These are phyloP conservation scores for Candida sphagnicola DNA, from an alignment of 805 yeast species.

Conservation along the genomic window DNA sequence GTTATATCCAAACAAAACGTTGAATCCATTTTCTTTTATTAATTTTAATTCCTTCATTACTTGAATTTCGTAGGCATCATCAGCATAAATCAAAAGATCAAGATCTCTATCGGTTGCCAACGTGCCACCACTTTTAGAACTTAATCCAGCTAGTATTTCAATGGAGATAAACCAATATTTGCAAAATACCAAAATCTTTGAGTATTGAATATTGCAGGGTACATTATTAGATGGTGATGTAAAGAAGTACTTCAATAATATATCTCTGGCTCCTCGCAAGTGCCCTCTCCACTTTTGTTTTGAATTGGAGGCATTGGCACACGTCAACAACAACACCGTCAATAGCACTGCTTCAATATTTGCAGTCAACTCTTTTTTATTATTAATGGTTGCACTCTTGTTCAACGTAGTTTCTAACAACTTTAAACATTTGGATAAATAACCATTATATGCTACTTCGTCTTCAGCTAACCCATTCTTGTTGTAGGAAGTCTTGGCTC, in stretches of 20 bases:
- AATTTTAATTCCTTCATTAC: slow-evolving; percentile 34
- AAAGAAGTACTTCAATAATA: slow-evolving; percentile 38
- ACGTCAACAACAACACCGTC: slow-evolving; percentile 60
- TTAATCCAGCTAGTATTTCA: slow-evolving; percentile 53
- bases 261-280: slow-evolving; percentile 57
- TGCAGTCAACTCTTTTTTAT: slow-evolving; percentile 15
- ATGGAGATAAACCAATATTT: slow-evolving; percentile 53
- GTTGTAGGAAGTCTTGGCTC: slow-evolving; percentile 55
- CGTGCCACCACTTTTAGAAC: slow-evolving; percentile 54
- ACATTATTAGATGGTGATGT: not conserved
- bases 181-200: slow-evolving; percentile 47
- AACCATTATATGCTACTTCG: slow-evolving; percentile 59
- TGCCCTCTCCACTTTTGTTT: slow-evolving; percentile 61
- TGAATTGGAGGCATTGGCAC: slow-evolving; percentile 51
- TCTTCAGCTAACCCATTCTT: slow-evolving; percentile 44
- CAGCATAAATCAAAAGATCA: slow-evolving; percentile 22
- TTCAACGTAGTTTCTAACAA: slow-evolving; percentile 31
- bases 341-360: slow-evolving; percentile 63
- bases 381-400: not conserved
- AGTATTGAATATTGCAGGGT: slow-evolving; percentile 15
- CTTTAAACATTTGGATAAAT: slow-evolving; percentile 57
- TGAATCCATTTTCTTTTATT: slow-evolving; percentile 39
- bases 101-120: slow-evolving; percentile 44
- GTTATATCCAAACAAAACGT: slow-evolving; percentile 42
- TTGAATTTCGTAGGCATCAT: slow-evolving; percentile 24